Base-by-base conservation (phyloP, 305 asterid genomes). In the Coffea humblotiana region DNA sequence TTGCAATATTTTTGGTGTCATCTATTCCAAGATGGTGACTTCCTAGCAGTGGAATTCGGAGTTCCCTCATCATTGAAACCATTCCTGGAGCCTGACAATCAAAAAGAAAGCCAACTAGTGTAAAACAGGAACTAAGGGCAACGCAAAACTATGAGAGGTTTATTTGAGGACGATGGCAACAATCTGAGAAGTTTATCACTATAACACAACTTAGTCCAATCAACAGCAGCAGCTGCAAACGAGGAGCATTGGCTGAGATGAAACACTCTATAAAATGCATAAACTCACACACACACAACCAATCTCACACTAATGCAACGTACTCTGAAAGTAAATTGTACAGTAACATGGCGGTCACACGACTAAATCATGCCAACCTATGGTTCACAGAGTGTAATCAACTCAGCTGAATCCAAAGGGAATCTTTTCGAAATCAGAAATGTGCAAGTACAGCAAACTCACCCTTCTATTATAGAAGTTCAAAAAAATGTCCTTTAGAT, bases 1-100 rank as follows among this genome's bases (percentile, higher is more conserved):
- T 89, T 1, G 96, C 92, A 67, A 96, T 91, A 80, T 96, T 96
- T 71, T 88, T 93, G 11, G 98, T 85, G 82, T 96, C 99, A 77
- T 96, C 99, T 1, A 96, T 88, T 51, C 99, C 99, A n/a, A 96
- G 93, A 88, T 96, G 99, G 87, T 95, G 99, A 78, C 93, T 93
- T 79, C 99, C 99, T 52, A 80, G 79, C 40, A 89, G 82, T 15
- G 82, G 88, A 49, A 95, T 89, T 70, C 78, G 78, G 54, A 93
- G 95, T 83, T 83, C 90, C 88, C 90, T 92, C 97, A 95, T 89
- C 99, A 95, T 95, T 10, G 98, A 89, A 69, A 90, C 81, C 99
- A 95, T 95, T 84, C 99, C 99, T 3, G 94, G 92, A 2, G 97
- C 99, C 99, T 95, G 89, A 82, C 74, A 37, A n/a, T 40, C 77